A percentile compares a stretch with the other conserved stretches of the same genome.
These are phyloP conservation scores for Pythium rishiriense DNA, from an alignment of 352 stramenopile genomes.

Conservation along the genomic window DNA sequence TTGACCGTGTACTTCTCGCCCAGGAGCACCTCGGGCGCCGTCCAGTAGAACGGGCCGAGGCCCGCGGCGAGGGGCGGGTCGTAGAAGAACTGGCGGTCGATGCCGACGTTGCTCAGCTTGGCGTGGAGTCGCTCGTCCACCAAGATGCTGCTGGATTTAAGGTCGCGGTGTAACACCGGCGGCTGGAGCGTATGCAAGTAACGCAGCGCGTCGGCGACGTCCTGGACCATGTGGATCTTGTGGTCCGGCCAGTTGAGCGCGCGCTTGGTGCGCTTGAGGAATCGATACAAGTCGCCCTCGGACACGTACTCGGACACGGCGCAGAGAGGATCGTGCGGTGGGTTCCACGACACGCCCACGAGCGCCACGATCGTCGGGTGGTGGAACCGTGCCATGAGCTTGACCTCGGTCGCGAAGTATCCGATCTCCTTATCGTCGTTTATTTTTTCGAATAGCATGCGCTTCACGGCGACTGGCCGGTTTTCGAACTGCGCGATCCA, in stretches of 20 bases:
- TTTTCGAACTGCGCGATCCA: slow-evolving; percentile 83
- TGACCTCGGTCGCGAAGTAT: slow-evolving; percentile 83
- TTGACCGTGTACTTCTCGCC: slow-evolving; percentile 86
- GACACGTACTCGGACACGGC: slow-evolving; percentile 84
- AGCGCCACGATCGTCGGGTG: slow-evolving; percentile 87
- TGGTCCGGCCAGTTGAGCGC: slow-evolving; percentile 74
- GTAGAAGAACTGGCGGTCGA: slow-evolving; percentile 70
- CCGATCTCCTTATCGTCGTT: slow-evolving; percentile 85
- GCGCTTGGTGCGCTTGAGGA: slow-evolving; percentile 64
- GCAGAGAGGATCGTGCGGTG: slow-evolving; percentile 63
- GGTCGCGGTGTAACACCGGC: slow-evolving; percentile 68
- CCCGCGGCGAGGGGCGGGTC: slow-evolving; percentile 81
- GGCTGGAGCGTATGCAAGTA: slow-evolving; percentile 74
- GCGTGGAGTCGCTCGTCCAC: slow-evolving; percentile 57
- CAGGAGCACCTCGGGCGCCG: slow-evolving; percentile 76
- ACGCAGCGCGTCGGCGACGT: slow-evolving; percentile 67
- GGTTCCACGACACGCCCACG: slow-evolving; percentile 74
- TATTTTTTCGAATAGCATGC: slow-evolving; percentile 77
- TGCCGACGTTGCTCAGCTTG: slow-evolving; percentile 79
- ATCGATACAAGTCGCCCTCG: slow-evolving; percentile 71
- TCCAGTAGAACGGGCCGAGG: slow-evolving; percentile 86
- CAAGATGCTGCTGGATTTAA: slow-evolving; percentile 79
- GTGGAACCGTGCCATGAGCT: slow-evolving; percentile 80
- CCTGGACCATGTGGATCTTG: slow-evolving; percentile 71
- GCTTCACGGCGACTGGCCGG: slow-evolving; percentile 77